Evolutionary conservation across 139 green algal species (phyloP), one percentile per base, ranked within the genome.

Genomic region (Chlorella ohadii): DNA sequence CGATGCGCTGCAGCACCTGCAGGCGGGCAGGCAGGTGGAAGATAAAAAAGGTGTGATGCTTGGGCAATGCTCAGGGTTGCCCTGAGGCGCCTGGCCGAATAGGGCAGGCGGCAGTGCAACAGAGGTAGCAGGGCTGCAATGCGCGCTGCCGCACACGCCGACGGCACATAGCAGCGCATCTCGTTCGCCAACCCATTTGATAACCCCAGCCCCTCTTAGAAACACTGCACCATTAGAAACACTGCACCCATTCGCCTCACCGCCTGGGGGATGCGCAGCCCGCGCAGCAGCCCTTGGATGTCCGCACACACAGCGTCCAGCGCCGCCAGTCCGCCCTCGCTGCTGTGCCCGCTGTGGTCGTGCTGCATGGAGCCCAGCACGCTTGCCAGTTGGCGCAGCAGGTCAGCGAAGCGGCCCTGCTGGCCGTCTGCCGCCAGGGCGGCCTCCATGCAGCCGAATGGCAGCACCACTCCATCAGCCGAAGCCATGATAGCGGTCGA

Each of bases 381-480:
- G 25, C 19, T 56, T 76, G 87, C 80, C 44, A 89, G 72, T 72
- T 80, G 23, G 9, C 75, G 57, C 84, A 96, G 83, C 78, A 95
- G 88, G 9, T 77, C 33, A 36, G 84, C 27, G 36, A 87, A 94
- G 33, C 84, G 77, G 51, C 72, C 71, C 44, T 66, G 41, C 72
- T 88, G 41, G 16, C 86, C 82, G 1, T 81, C 85, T 16, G 78
- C 74, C 64, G 86, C 80, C 34, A 97, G 80, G 6, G 90, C 92
- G 27, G 85, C 61, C 56, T 98, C 94, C 93, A 99, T 96, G n/a
- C 47, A 84, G 27, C 97, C 97, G 90, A 98, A 99, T 0, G 97
- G 97, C 61, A 99, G 78, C 51, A 87, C 89, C 12, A 89, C 87
- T 1, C 96, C 95, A 0, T 74, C 72, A 65, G 41, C 72, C 44